Conservation (phyloP, 2,329 filamentous ascomycete genomes). For the Aureobasidium mangrovei region DNA sequence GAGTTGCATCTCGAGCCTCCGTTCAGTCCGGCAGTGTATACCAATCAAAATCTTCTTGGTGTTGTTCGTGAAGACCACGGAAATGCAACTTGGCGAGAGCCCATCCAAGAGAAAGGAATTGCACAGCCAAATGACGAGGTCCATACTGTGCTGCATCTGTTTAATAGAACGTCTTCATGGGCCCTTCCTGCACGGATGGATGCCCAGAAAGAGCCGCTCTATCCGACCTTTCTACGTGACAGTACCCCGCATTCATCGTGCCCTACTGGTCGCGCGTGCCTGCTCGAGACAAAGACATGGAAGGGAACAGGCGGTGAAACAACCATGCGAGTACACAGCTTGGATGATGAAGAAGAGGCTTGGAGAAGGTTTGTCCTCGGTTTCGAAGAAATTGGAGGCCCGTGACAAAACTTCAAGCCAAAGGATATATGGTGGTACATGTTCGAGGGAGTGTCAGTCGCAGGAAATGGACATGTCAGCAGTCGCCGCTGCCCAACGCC, state of each 20-base stretch:
- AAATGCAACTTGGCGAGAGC: slow-evolving; percentile 1
- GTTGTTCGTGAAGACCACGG: background rate
- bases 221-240: background rate
- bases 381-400: background rate
- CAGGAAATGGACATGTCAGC: background rate
- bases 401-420: background rate
- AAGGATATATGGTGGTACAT: background rate
- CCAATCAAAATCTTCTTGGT: background rate
- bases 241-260: slow-evolving; percentile 10
- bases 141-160: background rate
- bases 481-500: background rate
- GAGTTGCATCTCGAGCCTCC: too few species aligned
- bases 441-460: background rate
- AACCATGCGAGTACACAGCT: background rate
- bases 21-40: background rate
- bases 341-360: background rate
- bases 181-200: background rate
- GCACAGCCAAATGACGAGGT: background rate
- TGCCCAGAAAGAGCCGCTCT: background rate
- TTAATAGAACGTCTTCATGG: background rate
- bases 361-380: slow-evolving; percentile 9
- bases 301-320: slow-evolving; percentile 1
- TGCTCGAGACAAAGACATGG: background rate
- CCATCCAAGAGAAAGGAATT: background rate
- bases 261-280: background rate